Conservation (phyloP, 768 basidiomycete genomes). For the Boletus reticuloceps region DNA sequence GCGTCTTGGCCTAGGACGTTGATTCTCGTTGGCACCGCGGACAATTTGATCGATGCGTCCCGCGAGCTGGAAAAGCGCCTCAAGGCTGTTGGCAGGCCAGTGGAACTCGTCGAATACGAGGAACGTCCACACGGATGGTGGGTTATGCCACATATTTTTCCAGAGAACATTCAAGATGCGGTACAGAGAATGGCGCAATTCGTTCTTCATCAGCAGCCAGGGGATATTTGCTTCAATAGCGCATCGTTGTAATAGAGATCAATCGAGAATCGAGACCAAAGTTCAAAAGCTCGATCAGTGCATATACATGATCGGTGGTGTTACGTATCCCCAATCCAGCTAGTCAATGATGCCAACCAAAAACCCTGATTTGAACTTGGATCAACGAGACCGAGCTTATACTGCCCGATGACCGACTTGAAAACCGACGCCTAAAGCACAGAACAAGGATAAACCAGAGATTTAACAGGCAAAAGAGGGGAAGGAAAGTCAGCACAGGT, state of each 20-base stretch:
- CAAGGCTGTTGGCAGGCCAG: background rate
- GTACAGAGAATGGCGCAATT: conserved; percentile 11
- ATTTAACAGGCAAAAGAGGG: conserved; percentile 1
- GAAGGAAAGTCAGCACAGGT: conserved; percentile 5
- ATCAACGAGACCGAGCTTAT: background rate
- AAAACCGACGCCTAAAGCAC: conserved; percentile 5
- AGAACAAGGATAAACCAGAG: background rate
- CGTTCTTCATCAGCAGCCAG: background rate
- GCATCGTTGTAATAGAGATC: too few species aligned
- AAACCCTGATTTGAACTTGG: conserved; percentile 2
- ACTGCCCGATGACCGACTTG: background rate
- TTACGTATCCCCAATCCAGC: conserved; percentile 13
- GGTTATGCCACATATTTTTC: conserved; percentile 13
- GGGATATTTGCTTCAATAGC: too few species aligned
- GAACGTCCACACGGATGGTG: conserved; percentile 25
- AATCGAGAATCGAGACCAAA: background rate
- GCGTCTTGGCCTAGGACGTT: conserved; percentile 22
- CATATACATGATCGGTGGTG: conserved; percentile 13
- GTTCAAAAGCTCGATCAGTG: background rate
- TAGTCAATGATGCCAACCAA: conserved; percentile 11
- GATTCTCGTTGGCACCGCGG: conserved; percentile 18
- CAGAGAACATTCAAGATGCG: conserved; percentile 11
- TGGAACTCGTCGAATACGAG: conserved; percentile 26
- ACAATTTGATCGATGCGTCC: conserved; percentile 9
- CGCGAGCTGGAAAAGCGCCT: conserved; percentile 11